Base-by-base conservation (phyloP, 305 asterid genomes). In the Fraxinus dipetala region DNA sequence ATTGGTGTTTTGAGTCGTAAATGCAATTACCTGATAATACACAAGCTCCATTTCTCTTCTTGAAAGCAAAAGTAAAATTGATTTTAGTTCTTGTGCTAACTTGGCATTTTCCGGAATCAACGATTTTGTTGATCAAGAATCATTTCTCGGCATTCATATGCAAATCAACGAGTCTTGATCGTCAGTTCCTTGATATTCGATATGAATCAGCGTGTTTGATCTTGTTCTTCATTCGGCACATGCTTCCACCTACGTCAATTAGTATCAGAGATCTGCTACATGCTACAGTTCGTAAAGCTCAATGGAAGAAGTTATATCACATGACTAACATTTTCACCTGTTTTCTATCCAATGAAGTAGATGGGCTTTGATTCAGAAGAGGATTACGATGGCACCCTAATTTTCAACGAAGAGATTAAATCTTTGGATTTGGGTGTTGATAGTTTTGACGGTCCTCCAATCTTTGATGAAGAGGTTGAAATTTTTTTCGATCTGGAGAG, bases 21-120 rank as follows among this genome's bases (percentile, higher is more conserved):
- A 73, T 73, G 76, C 43, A 34, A 84, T 59, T 82, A 61, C 72
- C 32, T 40, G 45, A 26, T 38, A 63, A 75, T 56, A 48, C 54
- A 82, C 65, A 45, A 38, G 65, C 74, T 80, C 45, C 14, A 20
- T 74, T 34, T 72, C 43, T 34, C 6, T 11, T 76, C 40, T 70
- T 48, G 78, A 48, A 28, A 36, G 32, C 40, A 77, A 72, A 67
- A 61, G 38, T 28, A 72, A 72, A 51, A 77, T n/a, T 13, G 3
- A 14, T 78, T 51, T 20, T 63, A 72, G 34, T 76, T 18, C 32
- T 54, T 54, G 65, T 54, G 26, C 48, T 24, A n/a, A 59, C 56
- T 40, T 6, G 26, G 11, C 11, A 56, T 56, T 54, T 6, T 54
- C 24, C 24, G 18, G 8, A 5, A 18, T 56, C 65, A 56, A 56